Evolutionary conservation across 257 asterid genomes (phyloP).

Genomic region (Nicotiana benthamiana): DNA sequence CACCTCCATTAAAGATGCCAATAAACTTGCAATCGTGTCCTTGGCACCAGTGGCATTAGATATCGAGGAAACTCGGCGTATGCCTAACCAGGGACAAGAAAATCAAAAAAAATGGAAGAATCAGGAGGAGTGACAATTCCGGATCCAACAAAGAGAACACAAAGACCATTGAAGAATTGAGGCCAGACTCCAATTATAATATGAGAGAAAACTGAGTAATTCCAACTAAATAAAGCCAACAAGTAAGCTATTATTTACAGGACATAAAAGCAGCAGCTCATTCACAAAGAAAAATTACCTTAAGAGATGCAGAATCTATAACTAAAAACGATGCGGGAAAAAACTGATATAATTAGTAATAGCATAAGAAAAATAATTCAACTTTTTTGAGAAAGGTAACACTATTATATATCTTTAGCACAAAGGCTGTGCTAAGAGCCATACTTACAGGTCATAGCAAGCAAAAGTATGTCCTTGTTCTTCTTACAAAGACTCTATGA

Average conservation of each 20-base stretch:
- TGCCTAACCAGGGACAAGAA: constrained; percentile 35
- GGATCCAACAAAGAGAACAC: neutral
- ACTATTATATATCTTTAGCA: no score
- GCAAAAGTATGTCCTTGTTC: no score
- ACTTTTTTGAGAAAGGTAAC: neutral
- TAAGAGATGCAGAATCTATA: neutral
- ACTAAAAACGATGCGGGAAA: neutral
- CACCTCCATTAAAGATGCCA: constrained; percentile 96
- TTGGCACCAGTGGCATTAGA: constrained; percentile 65
- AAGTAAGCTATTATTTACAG: constrained; percentile 2
- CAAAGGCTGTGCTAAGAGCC: no score
- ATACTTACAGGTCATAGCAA: no score
- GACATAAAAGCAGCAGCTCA: neutral
- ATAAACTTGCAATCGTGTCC: constrained; percentile 85
- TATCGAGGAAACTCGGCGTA: constrained; percentile 58
- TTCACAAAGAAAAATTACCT: neutral
- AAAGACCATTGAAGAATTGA: neutral
- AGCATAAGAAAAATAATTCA: neutral
- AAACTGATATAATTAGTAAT: neutral
- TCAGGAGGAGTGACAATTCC: neutral
- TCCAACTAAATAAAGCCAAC: neutral
- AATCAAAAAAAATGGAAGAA: neutral
- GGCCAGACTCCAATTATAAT: neutral
- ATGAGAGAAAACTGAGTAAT: neutral
- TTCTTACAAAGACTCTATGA: no score